These are phyloP conservation scores for Picea abies DNA, from an alignment of 83 land plant species.

Conservation along the genomic window DNA sequence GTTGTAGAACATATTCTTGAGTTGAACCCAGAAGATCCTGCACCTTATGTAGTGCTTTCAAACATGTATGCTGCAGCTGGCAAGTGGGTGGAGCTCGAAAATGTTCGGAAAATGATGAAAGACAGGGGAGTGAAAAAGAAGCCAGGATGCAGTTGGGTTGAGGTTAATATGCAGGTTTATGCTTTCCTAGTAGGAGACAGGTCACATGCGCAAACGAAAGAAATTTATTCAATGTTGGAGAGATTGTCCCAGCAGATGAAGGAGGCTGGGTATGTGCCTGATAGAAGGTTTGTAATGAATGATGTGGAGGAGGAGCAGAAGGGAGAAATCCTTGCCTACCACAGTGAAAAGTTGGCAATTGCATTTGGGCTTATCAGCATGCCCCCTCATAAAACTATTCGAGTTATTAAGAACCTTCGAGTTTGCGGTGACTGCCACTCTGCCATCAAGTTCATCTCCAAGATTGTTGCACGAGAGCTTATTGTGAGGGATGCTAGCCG, in stretches of 20 bases:
- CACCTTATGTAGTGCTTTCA: slow-evolving; percentile 24
- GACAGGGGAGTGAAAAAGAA: slow-evolving; percentile 3
- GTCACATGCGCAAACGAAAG: slow-evolving; percentile 6
- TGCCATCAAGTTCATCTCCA: slow-evolving; percentile 7
- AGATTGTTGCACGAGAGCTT: neutral
- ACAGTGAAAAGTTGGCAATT: slow-evolving; percentile 13
- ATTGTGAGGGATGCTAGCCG: neutral
- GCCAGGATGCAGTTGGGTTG: slow-evolving; percentile 7
- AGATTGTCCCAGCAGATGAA: slow-evolving; percentile 7
- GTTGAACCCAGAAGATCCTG: slow-evolving; percentile 9
- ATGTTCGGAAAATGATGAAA: slow-evolving; percentile 6
- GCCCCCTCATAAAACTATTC: neutral
- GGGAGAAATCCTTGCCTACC: neutral
- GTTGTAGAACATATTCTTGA: slow-evolving; percentile 6
- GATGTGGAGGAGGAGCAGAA: slow-evolving; percentile 12
- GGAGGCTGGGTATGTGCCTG: slow-evolving; percentile 10
- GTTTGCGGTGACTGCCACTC: slow-evolving; percentile 11
- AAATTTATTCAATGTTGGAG: neutral
- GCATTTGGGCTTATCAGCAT: slow-evolving; percentile 3
- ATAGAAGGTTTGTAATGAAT: neutral
- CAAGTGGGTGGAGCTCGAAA: slow-evolving; percentile 8
- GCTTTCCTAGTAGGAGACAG: slow-evolving; percentile 8
- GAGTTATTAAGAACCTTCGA: slow-evolving; percentile 3
- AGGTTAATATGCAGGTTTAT: neutral
- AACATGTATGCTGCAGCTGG: slow-evolving; percentile 27